Evolutionary conservation across 176 grass and related monocot species (phyloP), one percentile per base, ranked within the genome.

Genomic region (Melocanna baccifera): DNA sequence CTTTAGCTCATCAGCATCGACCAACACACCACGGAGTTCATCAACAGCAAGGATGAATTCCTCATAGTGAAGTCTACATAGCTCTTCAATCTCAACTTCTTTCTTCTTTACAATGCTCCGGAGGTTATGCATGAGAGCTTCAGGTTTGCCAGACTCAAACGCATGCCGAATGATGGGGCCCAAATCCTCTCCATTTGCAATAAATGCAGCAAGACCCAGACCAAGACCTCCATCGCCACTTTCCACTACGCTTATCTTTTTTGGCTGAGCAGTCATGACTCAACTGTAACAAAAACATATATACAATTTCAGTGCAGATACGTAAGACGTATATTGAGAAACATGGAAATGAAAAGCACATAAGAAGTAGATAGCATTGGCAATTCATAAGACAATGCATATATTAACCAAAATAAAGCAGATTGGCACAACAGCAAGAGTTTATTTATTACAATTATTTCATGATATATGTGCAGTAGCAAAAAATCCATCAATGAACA

Each of bases 31-130:
- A 25, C 89, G 91, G 2, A 98, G 52, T 70, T 98, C 96, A 1
- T 98, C 96, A 0, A 98, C 93, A 1, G 93, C 96, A 40, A 93
- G 63, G 73, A 98, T 98, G 89, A 98, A 98, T 12, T 95, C 93
- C 90, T 94, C 96, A 0, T 98, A 95, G 20, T 98, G 93, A 78
- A 95, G 91, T 25, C 77, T 89, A 56, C 96, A 98, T 7, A 94
- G 77, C 80, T 95, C 93, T 53, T 98, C 96, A 5, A 98, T 98
- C 91, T 98, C 96, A 22, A 89, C 86, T 67, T 98, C 93, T 39
- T 98, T 98, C 62, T 95, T 98, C 76, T 95, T 95, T 2, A 90
- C 93, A 43, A 94, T 92, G 65, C 78, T 90, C 86, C 83, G 86
- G 20, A 98, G 89, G 75, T 85, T 87, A 15, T 93, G 91, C 88